Conservation (phyloP, 176 grass and related monocot species). For the Triticum dicoccoides region DNA sequence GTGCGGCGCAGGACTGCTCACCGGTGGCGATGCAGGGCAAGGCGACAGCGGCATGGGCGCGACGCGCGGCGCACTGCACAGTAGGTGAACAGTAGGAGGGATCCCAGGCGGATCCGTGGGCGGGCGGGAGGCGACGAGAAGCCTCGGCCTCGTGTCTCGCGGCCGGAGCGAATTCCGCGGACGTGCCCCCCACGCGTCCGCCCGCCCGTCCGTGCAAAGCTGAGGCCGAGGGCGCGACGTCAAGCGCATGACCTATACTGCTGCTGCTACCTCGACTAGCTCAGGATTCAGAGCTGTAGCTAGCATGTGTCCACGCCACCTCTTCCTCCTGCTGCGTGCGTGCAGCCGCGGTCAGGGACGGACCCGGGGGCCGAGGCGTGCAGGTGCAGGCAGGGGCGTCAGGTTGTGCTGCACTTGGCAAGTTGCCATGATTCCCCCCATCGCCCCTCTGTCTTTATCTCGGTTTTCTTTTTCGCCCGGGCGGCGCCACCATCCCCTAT, state of each 20-base stretch:
- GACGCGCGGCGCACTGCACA: not conserved
- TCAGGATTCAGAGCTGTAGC: not conserved
- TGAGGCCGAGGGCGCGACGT: not conserved
- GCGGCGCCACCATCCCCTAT: not conserved
- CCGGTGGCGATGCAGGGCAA: not conserved
- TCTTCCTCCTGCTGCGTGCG: not conserved
- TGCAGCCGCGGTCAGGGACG: not conserved
- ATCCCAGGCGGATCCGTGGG: not conserved
- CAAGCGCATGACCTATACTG: not conserved
- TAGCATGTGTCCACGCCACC: not conserved
- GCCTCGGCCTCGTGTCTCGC: not conserved
- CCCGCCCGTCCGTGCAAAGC: not conserved
- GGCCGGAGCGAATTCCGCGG: not conserved
- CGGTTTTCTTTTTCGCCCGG: not conserved
- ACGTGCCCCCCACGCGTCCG: not conserved
- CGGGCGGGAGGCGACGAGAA: not conserved
- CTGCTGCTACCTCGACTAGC: slow-evolving; percentile 26
- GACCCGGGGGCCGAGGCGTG: not conserved
- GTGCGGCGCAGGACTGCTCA: not conserved
- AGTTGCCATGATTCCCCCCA: not conserved
- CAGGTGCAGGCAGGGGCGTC: not conserved
- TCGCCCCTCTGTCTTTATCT: not conserved
- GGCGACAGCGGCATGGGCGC: not conserved
- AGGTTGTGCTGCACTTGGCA: not conserved
- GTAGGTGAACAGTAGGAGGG: not conserved